Evolutionary conservation across 176 grass and related monocot genomes (phyloP).

Genomic region (Sorghum bicolor): Sorghum_bicolor_NCBIv3 NC_012870.2:11942501-11943000

Average conservation of each 20-base stretch:
- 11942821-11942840: too few relatives aligned
- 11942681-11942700: too few relatives aligned
- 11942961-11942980: not conserved
- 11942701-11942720: too few relatives aligned
- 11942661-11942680: not conserved
- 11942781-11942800: too few relatives aligned
- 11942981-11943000: not conserved
- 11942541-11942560: not conserved
- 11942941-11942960: not conserved
- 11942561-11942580: not conserved
- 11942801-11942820: too few relatives aligned
- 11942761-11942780: too few relatives aligned
- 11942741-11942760: too few relatives aligned
- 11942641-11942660: not conserved
- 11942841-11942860: too few relatives aligned
- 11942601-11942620: not conserved
- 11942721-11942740: too few relatives aligned
- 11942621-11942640: not conserved
- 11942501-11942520: conserved; percentile 45
- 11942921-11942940: not conserved
- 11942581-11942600: not conserved
- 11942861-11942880: too few relatives aligned
- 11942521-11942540: not conserved
- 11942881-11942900: too few relatives aligned
- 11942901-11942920: too few relatives aligned